Evolutionary conservation across 495 filamentous ascomycete species (phyloP).

Genomic region (Aspergillus hancockii): DNA sequence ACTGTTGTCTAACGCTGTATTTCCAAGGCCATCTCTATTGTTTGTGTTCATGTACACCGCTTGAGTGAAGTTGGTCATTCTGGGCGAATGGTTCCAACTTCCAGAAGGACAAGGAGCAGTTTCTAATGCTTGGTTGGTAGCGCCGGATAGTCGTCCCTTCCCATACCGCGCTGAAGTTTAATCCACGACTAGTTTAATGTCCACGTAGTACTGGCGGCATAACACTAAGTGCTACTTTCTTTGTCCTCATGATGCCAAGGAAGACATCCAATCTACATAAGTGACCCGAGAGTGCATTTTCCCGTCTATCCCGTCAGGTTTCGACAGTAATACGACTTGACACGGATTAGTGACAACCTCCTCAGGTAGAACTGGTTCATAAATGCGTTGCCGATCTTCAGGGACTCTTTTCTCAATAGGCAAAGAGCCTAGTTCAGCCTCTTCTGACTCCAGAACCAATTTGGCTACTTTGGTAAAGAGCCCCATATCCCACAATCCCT

Average conservation of each 20-base stretch:
- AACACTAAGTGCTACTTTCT: not conserved
- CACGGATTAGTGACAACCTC: not conserved
- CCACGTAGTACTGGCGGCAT: not conserved
- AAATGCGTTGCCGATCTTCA: constrained; percentile 6
- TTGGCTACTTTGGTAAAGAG: constrained; percentile 4
- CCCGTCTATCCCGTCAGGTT: constrained; percentile 10
- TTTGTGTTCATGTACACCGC: no score
- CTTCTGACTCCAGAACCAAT: constrained; percentile 23
- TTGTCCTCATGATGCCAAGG: not conserved
- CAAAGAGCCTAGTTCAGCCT: constrained; percentile 6
- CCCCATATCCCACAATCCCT: constrained; percentile 22
- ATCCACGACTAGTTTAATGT: not conserved
- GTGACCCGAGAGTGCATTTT: not conserved
- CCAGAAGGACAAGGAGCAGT: not conserved
- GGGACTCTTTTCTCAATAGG: constrained; percentile 18
- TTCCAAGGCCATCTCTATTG: no score
- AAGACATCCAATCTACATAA: not conserved
- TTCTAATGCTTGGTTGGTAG: not conserved
- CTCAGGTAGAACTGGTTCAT: not conserved
- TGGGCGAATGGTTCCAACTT: not conserved
- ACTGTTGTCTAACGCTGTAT: no score
- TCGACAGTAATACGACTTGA: constrained; percentile 9
- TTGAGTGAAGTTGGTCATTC: no score
- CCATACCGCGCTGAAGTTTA: not conserved
- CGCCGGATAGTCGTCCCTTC: not conserved